These are phyloP conservation scores for Colletotrichum camelliae DNA, from an alignment of 2,329 filamentous ascomycete genomes.

Conservation along the genomic window DNA sequence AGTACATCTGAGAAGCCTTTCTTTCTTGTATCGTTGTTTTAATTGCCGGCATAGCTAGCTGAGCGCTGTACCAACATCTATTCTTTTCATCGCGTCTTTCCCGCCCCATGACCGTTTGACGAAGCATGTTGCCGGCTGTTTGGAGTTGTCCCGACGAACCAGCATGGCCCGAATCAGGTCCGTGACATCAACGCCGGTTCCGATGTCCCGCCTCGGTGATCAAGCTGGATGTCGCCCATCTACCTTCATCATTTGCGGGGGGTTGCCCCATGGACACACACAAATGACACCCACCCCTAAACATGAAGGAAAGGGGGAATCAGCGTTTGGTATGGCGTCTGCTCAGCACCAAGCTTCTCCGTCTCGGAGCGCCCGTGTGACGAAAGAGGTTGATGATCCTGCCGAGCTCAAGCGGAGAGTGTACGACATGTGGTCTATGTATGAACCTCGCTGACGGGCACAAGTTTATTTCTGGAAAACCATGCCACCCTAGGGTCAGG, in stretches of 20 bases:
- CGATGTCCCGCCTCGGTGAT: not conserved
- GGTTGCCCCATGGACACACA: not conserved
- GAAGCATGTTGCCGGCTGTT: not conserved
- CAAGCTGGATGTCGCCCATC: not conserved
- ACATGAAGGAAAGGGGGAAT: not conserved
- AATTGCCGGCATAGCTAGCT: slow-evolving; percentile 12
- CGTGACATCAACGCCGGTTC: not conserved
- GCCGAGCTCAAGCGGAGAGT: not conserved
- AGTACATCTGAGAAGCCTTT: slow-evolving; percentile 11
- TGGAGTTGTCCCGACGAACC: not conserved
- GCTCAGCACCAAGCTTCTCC: not conserved
- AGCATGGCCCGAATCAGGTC: not conserved
- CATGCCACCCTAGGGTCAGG: not conserved
- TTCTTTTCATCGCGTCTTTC: not conserved
- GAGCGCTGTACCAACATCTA: slow-evolving; percentile 11
- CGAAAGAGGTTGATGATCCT: not conserved
- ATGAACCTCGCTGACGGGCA: not conserved
- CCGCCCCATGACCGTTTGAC: not conserved
- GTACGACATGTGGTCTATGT: not conserved
- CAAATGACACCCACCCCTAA: not conserved
- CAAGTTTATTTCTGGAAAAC: not conserved
- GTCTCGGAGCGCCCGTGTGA: not conserved
- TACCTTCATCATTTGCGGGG: not conserved
- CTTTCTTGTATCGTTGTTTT: slow-evolving; percentile 11
- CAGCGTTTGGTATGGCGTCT: not conserved